Base-by-base conservation (phyloP, 352 stramenopile genomes). In the Phytophthora tubulina region DNA sequence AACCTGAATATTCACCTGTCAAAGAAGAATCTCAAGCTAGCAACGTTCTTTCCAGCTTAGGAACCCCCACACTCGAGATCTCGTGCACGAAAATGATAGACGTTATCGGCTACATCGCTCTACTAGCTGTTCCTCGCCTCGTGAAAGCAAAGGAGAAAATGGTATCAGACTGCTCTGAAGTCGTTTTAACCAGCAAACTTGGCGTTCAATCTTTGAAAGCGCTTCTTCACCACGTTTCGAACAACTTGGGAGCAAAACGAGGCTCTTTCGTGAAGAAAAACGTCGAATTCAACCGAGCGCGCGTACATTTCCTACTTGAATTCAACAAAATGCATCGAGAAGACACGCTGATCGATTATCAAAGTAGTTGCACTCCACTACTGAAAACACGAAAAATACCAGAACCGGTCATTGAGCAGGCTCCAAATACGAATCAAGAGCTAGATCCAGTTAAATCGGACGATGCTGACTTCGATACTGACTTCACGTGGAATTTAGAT, bases 291-390 rank as follows among this genome's bases (percentile, higher is more conserved):
- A 77, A 72, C 15, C 53, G 75, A 21, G 84, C 78, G 0, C 67
- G 73, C 51, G 49, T 75, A 5, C 67, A 75, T 2, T 91, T 92
- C 27, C 61, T 90, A 10, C 67, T 86, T 2, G 80, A 89, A 50
- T 92, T 94, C 31, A 70, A 71, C 11, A 80, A 75, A 6, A 78
- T 92, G 72, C 84, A 92, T 49, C 80, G 80, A 41, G 78, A 89
- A 52, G 85, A 94, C 38, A 50, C 13, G 0, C 54, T 89, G 11
- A 55, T 66, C 7, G 86, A 94, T 49, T 94, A 93, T 49, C 56
- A 92, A 49, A 84, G 75, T 32, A 60, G 35, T 5, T 88, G 73
- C 45, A 32, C 51, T 46, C 35, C 35, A 2, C 30, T 82, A 13
- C 13, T 71, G 6, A 58, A 67, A 45, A 32, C 31, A 21, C 36